These are phyloP conservation scores for Thymus quinquecostatus DNA, from an alignment of 257 asterid species.

Conservation along the genomic window DNA sequence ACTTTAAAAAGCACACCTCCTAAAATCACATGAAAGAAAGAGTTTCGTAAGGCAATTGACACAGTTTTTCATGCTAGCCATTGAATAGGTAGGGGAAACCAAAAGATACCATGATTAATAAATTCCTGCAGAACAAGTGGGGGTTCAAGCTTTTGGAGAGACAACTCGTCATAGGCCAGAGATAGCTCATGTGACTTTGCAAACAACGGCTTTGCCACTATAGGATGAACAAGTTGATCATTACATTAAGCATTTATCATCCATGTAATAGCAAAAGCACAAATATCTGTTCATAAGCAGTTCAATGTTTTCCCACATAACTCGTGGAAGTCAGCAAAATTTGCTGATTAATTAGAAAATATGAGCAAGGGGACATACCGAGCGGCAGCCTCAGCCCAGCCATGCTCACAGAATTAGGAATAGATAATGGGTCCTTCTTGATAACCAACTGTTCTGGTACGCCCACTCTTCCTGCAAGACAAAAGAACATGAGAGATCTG, in stretches of 20 bases:
- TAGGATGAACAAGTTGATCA: slow-evolving; percentile 17
- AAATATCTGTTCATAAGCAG: not conserved
- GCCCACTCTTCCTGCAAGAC: slow-evolving; percentile 68
- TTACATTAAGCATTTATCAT: slow-evolving; percentile 14
- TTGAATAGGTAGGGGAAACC: not conserved
- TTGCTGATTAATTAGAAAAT: slow-evolving; percentile 26
- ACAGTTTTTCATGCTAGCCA: not conserved
- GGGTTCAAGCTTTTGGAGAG: slow-evolving; percentile 86
- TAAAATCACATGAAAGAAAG: slow-evolving; percentile 34
- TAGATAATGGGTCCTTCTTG: slow-evolving; percentile 80
- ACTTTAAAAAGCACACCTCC: slow-evolving; percentile 98
- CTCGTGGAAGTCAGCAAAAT: not conserved
- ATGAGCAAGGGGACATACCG: slow-evolving; percentile 50
- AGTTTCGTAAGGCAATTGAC: not conserved
- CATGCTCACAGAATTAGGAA: slow-evolving; percentile 66
- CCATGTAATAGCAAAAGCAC: slow-evolving; percentile 11
- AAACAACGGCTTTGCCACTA: slow-evolving; percentile 93
- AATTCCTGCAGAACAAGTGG: slow-evolving; percentile 96
- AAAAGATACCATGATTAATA: slow-evolving; percentile 79
- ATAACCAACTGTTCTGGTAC: slow-evolving; percentile 92
- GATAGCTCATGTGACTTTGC: slow-evolving; percentile 95
- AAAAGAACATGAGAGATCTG: slow-evolving; percentile 8
- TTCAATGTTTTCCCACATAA: not conserved
- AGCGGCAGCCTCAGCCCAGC: slow-evolving; percentile 84
- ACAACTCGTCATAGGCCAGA: slow-evolving; percentile 79